Evolutionary conservation across 2,329 filamentous ascomycete genomes (phyloP), one percentile per base, ranked within the genome.

Genomic region (Fusarium lateritium): DNA sequence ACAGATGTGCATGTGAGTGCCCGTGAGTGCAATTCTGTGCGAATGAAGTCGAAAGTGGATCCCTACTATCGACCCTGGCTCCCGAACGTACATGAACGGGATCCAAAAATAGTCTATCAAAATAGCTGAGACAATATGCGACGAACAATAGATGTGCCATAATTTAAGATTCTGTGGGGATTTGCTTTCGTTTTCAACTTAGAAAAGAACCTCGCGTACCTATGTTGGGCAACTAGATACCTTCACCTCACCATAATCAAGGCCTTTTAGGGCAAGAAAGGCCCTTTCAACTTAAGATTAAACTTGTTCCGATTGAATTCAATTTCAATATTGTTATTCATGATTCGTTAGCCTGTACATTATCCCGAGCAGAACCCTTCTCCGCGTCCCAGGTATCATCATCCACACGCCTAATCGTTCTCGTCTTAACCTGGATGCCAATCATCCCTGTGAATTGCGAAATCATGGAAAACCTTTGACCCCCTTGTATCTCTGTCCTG

Each of bases 401-500:
- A 6, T 67, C 46, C 28, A 69, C 66, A 15, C 56, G 56, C 17
- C 62, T 67, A 2, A 65, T 62, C 22, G 72, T 74, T 17, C 56
- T 70, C 11, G 72, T 74, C 51, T 69, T 73, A 22, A 74, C 72
- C 7, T 65, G 68, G 2, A 74, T 74, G 3, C 72, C 72, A 31
- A 72, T 61, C 22, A 40, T 58, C 17, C 66, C 72, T 10, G 65
- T 69, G 9, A 69, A 28, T 17, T 72, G 66, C 2, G 72, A 74
- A 13, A 74, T 71, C 55, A 73, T 69, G 3, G 71, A 74, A 49
- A 73, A 73, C 14, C 71, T 69, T 9, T 69, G 69, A 1, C 71
- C 71, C 22, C 67, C 71, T 19, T 74, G 65, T 28, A 79, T 78
- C 24, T 79, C 69, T 28, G 77, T 79, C 43, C 71, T 71, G 13